A percentile compares a stretch with the other conserved stretches of the same genome.
Conservation (phyloP, 2,329 filamentous ascomycete genomes). For the Lasiodiplodia sp. region DNA sequence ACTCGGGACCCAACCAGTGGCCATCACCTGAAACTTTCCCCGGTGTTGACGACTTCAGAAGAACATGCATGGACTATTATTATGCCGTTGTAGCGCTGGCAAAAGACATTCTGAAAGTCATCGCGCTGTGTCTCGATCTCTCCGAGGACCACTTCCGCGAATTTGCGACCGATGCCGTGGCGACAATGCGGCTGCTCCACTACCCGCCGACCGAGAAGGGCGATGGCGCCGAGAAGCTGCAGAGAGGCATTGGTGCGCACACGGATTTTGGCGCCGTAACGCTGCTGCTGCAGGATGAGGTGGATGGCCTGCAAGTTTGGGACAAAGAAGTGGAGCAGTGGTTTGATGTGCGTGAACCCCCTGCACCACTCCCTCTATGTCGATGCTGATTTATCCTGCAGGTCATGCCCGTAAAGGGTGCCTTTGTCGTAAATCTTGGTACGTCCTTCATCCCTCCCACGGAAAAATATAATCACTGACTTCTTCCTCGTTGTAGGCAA, state of each 20-base stretch:
- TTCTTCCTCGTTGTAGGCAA: constrained; percentile 41
- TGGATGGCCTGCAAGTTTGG: constrained; percentile 48
- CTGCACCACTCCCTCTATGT: neutral
- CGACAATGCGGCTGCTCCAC: constrained; percentile 53
- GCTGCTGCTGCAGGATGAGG: constrained; percentile 51
- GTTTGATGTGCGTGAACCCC: constrained; percentile 34
- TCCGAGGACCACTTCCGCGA: constrained; percentile 48
- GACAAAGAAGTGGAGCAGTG: constrained; percentile 40
- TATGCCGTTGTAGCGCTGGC: constrained; percentile 48
- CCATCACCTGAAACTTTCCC: constrained; percentile 37
- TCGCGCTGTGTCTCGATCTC: constrained; percentile 52
- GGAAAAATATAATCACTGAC: constrained; percentile 34
- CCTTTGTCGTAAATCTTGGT: constrained; percentile 43
- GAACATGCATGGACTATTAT: constrained; percentile 52
- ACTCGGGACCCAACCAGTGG: constrained; percentile 53
- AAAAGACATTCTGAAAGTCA: constrained; percentile 50
- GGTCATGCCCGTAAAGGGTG: constrained; percentile 34
- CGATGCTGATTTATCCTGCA: neutral
- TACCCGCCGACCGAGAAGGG: constrained; percentile 50
- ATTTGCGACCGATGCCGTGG: constrained; percentile 47
- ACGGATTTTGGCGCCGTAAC: constrained; percentile 54
- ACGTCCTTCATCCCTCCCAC: constrained; percentile 34
- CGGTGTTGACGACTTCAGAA: constrained; percentile 44
- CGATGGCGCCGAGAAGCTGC: constrained; percentile 46
- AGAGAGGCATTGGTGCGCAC: constrained; percentile 53